phyloP scores from a whole-genome alignment of 2,329 filamentous ascomycete species.

The Cytospora chrysosperma region DNA sequence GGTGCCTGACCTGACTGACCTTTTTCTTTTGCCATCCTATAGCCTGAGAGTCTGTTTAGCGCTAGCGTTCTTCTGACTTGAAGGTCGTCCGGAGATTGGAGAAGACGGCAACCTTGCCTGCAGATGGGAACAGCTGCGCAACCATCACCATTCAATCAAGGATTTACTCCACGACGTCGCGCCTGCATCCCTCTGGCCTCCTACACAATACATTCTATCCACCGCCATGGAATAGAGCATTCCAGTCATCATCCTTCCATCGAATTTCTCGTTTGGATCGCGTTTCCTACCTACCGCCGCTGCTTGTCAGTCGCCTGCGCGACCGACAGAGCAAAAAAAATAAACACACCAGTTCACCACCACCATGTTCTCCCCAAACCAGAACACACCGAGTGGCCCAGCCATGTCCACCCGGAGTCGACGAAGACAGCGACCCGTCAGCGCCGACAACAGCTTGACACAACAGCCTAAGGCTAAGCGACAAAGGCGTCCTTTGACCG shows the following conservation, averaged over 20 bases:
- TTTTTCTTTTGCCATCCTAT: slow-evolving; percentile 12
- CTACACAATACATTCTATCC: not conserved
- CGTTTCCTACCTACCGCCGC: not conserved
- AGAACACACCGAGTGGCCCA: slow-evolving; percentile 49
- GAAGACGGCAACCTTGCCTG: slow-evolving; percentile 14
- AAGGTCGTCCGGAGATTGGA: not conserved
- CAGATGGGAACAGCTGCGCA: slow-evolving; percentile 10
- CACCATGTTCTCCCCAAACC: slow-evolving; percentile 62
- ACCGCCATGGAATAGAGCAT: slow-evolving; percentile 22
- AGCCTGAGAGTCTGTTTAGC: slow-evolving; percentile 4
- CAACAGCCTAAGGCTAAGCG: slow-evolving; percentile 65
- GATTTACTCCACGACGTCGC: slow-evolving; percentile 17
- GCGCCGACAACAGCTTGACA: slow-evolving; percentile 49
- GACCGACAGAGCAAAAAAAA: slow-evolving; percentile 19
- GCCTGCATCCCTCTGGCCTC: slow-evolving; percentile 13
- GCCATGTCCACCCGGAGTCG: slow-evolving; percentile 59
- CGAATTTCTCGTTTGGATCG: slow-evolving; percentile 2
- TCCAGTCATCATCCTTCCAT: slow-evolving; percentile 1
- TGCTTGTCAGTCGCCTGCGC: slow-evolving; percentile 5
- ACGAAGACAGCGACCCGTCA: slow-evolving; percentile 59
- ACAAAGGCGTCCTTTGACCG: slow-evolving; percentile 56
- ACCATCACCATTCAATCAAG: slow-evolving; percentile 15
- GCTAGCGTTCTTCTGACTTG: not conserved
- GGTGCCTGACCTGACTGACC: slow-evolving; percentile 8
- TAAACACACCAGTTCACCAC: slow-evolving; percentile 18